Conservation (phyloP, 148 eudicot species). For the Gaultheria prostrata region DNA sequence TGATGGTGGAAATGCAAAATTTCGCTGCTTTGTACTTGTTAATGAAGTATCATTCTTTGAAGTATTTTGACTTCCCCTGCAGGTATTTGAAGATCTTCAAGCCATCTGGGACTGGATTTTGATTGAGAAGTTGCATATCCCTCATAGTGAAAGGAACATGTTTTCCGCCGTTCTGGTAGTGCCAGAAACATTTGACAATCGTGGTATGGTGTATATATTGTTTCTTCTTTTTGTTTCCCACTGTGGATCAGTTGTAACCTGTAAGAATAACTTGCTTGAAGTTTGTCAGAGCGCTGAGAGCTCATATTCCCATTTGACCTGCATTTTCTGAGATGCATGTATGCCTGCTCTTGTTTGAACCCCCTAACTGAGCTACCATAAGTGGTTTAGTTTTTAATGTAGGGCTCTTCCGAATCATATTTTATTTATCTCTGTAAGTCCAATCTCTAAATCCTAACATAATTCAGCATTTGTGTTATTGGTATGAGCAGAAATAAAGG, state of each 20-base stretch:
- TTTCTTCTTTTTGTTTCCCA: conserved; percentile 14
- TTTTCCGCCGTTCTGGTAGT: conserved; percentile 84
- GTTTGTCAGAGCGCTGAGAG: not conserved
- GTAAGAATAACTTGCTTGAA: not conserved
- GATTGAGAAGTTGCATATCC: conserved; percentile 70
- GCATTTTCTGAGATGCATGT: not conserved
- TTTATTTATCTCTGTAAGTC: not conserved
- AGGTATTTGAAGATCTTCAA: conserved; percentile 88
- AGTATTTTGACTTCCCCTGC: conserved; percentile 7
- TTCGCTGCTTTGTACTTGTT: not conserved
- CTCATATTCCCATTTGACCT: not conserved
- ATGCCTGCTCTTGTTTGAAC: not conserved
- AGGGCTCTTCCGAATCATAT: not conserved
- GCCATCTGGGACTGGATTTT: conserved; percentile 97
- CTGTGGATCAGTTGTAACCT: not conserved
- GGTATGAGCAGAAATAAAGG: conserved; percentile 79
- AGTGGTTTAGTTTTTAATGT: not conserved
- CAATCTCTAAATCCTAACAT: not conserved
- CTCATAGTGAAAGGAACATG: conserved; percentile 58
- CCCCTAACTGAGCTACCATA: not conserved
- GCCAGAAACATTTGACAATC: conserved; percentile 92
- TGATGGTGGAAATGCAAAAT: not conserved
- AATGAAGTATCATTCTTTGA: not conserved
- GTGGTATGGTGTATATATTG: conserved; percentile 45
- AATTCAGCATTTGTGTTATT: conserved; percentile 15